Percentiles rank a stretch among this genome's conserved stretches.
phyloP scores from a whole-genome alignment of 2,329 filamentous ascomycete species.

The Pseudocercospora macadamiae region DNA sequence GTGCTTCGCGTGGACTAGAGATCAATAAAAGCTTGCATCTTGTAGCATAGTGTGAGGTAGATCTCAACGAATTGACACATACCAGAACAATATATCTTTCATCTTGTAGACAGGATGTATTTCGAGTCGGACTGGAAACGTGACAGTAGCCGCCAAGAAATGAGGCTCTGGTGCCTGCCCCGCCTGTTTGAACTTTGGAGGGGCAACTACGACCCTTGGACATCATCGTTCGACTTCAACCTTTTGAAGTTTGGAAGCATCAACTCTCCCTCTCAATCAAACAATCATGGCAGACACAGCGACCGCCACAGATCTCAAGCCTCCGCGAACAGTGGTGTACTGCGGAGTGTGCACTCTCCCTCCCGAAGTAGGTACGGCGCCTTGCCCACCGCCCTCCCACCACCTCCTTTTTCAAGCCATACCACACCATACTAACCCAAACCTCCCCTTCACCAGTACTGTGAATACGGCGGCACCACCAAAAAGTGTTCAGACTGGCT shows the following conservation, averaged over 20 bases:
- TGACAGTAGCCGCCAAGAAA: too few relatives aligned
- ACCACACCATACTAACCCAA: conserved; percentile 14
- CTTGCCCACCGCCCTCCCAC: background rate
- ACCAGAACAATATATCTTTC: too few relatives aligned
- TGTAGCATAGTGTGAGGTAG: background rate
- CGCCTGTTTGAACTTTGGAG: too few relatives aligned
- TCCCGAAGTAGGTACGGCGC: conserved; percentile 63
- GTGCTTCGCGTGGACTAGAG: conserved; percentile 66
- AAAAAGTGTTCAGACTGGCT: conserved; percentile 99
- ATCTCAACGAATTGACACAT: conserved; percentile 17
- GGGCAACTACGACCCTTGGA: too few relatives aligned
- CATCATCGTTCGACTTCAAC: background rate
- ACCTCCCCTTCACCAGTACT: conserved; percentile 67
- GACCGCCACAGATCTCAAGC: conserved; percentile 29
- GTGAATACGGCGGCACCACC: conserved; percentile 94
- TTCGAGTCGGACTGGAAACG: too few relatives aligned
- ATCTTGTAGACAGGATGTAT: too few relatives aligned
- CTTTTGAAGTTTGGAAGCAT: background rate
- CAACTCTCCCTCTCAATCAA: background rate
- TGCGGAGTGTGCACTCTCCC: conserved; percentile 69
- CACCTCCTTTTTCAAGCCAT: background rate
- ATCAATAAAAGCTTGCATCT: conserved; percentile 4
- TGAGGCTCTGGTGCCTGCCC: too few relatives aligned
- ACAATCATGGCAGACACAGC: conserved; percentile 37
- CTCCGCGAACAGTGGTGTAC: conserved; percentile 61